Evolutionary conservation across 371 early-diverging fungal genomes (phyloP), one percentile per base, ranked within the genome.

Genomic region (Chytridiales sp.): DNA sequence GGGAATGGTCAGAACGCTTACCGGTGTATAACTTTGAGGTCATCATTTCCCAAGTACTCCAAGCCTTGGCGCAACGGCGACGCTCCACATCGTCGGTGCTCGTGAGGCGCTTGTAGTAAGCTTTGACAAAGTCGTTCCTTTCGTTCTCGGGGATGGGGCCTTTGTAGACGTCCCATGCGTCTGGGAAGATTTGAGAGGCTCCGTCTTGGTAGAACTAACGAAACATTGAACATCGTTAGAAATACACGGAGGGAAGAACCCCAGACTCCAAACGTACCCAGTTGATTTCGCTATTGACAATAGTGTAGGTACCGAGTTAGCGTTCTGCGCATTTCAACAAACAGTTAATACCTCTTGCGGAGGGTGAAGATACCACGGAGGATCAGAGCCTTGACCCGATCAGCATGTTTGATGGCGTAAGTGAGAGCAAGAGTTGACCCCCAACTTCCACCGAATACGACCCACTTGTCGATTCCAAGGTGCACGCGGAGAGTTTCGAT

Each of bases 321-420:
- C 39, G 39, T 13, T 4, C 24, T 8, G 9, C 9, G 21, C 17
- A 34, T 9, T 21, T 52, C 21, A 40, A 13, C 1, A 3, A 30
- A 22, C 6, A 5, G 22, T 26, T 19, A 13, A 1, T 1, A 65
- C 26, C 35, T 42, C 35, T 62, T 52, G 6, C 85, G 74, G 40
- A 84, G 49, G 47, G 73, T 76, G 55, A 86, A 84, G 57, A 84
- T 84, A 40, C 85, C 86, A 6, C 86, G 72, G n/a, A 87, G 69
- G 41, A 85, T 76, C 34, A 87, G 68, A 11, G 78, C 85, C 60
- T 79, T 79, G 59, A 83, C 82, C 2, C 68, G 75, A 17, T 66
- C 62, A 15, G 85, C 81, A 65, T 85, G 80, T 47, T 69, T 76
- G 47, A 73, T 70, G 29, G 85, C 86, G 53, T 87, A 87, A 5